phyloP scores from a whole-genome alignment of 2,329 filamentous ascomycete genomes.

The Atkinsonella texensis region DNA sequence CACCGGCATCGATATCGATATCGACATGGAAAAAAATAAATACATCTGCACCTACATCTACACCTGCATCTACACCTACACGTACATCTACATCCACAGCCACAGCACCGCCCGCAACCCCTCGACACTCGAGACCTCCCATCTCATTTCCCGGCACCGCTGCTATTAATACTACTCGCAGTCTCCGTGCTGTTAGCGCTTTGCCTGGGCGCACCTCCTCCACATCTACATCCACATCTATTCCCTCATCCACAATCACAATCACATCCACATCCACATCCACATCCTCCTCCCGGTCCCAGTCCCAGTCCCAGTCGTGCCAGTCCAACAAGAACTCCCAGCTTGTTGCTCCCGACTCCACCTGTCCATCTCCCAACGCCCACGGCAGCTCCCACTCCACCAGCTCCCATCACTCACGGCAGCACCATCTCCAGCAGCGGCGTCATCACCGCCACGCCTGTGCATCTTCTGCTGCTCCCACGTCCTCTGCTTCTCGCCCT shows the following conservation, averaged over 20 bases:
- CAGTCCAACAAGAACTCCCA: too few species aligned
- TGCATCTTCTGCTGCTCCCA: constrained; percentile 19
- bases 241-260: too few species aligned
- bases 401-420: constrained; percentile 4
- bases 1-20: too few species aligned
- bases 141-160: constrained; percentile 9
- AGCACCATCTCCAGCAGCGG: constrained; percentile 13
- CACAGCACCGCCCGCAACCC: neutral
- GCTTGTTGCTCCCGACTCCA: neutral
- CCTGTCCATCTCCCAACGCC: neutral
- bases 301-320: neutral
- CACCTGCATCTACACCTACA: too few species aligned
- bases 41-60: too few species aligned
- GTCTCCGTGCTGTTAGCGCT: constrained; percentile 1
- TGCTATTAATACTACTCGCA: constrained; percentile 5
- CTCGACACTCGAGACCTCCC: constrained; percentile 20
- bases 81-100: too few species aligned
- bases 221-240: neutral
- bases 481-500: constrained; percentile 17
- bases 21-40: too few species aligned
- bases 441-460: constrained; percentile 28
- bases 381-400: neutral
- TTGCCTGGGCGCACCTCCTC: neutral
- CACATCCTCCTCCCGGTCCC: neutral
- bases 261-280: too few species aligned